phyloP scores from a whole-genome alignment of 1,284 basidiomycete species.

The Agaricales sp. region DNA sequence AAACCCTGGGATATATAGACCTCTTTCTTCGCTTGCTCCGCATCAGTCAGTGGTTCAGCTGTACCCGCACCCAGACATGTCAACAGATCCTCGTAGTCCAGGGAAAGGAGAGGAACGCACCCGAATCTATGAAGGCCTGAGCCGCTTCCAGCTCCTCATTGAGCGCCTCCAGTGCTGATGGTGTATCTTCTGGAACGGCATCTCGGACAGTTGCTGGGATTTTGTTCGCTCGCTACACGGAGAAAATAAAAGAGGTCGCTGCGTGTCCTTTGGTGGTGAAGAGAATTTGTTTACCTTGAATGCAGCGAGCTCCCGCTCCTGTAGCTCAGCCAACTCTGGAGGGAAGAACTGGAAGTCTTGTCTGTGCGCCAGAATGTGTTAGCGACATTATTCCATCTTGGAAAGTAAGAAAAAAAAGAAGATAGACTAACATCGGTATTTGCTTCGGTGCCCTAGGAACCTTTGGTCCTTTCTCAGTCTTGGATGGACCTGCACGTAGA shows the following conservation, averaged over 20 bases:
- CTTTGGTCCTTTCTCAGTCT: constrained; percentile 78
- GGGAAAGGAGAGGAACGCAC: constrained; percentile 27
- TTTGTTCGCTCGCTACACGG: constrained; percentile 60
- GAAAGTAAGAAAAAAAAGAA: not conserved
- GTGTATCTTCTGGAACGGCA: constrained; percentile 63
- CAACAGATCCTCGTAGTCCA: not conserved
- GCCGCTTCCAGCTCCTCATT: constrained; percentile 71
- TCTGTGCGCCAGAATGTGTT: constrained; percentile 29
- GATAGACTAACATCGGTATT: constrained; percentile 55
- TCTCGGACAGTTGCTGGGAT: constrained; percentile 71
- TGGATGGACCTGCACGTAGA: constrained; percentile 69
- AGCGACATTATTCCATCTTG: not conserved
- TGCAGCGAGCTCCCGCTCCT: constrained; percentile 81
- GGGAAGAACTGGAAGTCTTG: constrained; percentile 99
- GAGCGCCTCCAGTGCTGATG: constrained; percentile 82
- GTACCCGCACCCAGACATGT: not conserved
- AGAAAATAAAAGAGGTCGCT: constrained; percentile 1
- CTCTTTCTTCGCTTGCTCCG: constrained; percentile 77
- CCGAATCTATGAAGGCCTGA: constrained; percentile 82
- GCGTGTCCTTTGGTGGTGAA: not conserved
- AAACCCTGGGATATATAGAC: constrained; percentile 74
- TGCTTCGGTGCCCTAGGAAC: constrained; percentile 87
- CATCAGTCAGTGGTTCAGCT: constrained; percentile 85
- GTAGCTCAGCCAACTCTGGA: constrained; percentile 69
- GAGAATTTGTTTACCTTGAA: constrained; percentile 46